Percentiles rank a stretch among this genome's conserved stretches.
These are phyloP conservation scores for Syzygium aqueum DNA, from an alignment of 345 rosid genomes.

Conservation along the genomic window DNA sequence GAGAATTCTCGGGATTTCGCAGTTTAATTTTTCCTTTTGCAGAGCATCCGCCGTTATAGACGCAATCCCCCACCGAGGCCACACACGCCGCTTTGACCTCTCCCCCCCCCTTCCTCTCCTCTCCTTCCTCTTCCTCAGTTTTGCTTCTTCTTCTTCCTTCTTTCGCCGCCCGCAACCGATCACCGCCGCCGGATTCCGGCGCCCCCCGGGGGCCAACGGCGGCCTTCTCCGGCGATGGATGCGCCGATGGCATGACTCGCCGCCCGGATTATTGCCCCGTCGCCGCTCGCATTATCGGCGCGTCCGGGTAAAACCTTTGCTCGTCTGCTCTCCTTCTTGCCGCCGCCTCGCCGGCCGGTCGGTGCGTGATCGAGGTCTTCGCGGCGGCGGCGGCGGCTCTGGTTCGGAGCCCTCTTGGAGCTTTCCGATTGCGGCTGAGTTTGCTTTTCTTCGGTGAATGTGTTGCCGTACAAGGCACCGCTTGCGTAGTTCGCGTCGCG, in stretches of 20 bases:
- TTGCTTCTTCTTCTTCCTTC: background rate
- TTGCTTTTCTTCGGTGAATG: constrained; percentile 12
- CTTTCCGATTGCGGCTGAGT: constrained; percentile 1
- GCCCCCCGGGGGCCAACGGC: background rate
- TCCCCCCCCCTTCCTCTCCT: background rate
- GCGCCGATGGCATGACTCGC: constrained; percentile 27
- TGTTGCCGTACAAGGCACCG: constrained; percentile 35
- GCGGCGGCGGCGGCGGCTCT: too few species aligned
- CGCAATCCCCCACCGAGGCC: background rate
- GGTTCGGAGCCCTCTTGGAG: background rate
- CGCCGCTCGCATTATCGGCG: constrained; percentile 21
- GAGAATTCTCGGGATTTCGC: background rate
- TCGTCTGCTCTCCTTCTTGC: background rate
- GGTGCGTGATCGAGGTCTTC: background rate
- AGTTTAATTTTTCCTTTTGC: background rate
- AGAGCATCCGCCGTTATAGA: background rate
- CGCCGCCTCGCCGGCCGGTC: background rate
- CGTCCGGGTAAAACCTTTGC: constrained; percentile 1
- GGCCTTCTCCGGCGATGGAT: constrained; percentile 2
- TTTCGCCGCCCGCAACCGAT: background rate
- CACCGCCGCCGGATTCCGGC: background rate
- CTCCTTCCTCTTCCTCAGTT: constrained; percentile 3
- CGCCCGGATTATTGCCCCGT: constrained; percentile 7
- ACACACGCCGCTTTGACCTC: background rate
- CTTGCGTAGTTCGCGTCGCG: background rate